Conservation (phyloP, 2,329 filamentous ascomycete genomes). For the Xylariaceae sp. region DNA sequence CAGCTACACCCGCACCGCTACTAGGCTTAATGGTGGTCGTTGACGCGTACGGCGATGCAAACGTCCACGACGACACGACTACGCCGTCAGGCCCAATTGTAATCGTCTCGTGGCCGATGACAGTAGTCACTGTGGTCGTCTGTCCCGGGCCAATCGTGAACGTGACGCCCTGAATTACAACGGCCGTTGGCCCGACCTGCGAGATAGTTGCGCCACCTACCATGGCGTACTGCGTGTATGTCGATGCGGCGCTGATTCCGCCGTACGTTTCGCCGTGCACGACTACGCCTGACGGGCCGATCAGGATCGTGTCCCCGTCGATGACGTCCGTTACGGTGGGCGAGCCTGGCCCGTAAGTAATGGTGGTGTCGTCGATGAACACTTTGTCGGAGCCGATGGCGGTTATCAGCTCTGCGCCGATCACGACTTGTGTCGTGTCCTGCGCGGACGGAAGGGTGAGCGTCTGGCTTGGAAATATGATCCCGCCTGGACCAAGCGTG, state of each 20-base stretch:
- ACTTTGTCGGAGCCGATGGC: conserved; percentile 49
- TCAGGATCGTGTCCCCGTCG: conserved; percentile 56
- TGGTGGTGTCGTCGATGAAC: conserved; percentile 50
- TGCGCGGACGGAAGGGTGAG: conserved; percentile 45
- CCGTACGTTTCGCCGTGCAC: conserved; percentile 51
- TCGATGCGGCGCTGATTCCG: conserved; percentile 44
- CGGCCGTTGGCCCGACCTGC: conserved; percentile 53
- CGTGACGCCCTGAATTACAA: conserved; percentile 56
- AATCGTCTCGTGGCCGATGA: conserved; percentile 57
- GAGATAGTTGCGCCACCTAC: conserved; percentile 60
- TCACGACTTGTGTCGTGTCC: conserved; percentile 50
- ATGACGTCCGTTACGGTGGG: conserved; percentile 47
- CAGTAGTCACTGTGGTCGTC: conserved; percentile 50
- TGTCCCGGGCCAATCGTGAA: conserved; percentile 57
- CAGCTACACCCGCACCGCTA: conserved; percentile 33
- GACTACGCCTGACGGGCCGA: conserved; percentile 53
- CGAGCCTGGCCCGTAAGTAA: conserved; percentile 51
- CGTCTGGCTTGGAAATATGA: conserved; percentile 45
- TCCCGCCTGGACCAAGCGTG: conserved; percentile 40
- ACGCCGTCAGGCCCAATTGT: conserved; percentile 59
- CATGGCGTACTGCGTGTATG: conserved; percentile 51
- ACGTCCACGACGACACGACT: conserved; percentile 51
- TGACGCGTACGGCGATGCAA: conserved; percentile 53
- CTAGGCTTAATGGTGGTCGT: conserved; percentile 48
- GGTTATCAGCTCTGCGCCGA: conserved; percentile 56